These are phyloP conservation scores for Puccinia horiana DNA, from an alignment of 1,284 basidiomycete species.

Conservation along the genomic window DNA sequence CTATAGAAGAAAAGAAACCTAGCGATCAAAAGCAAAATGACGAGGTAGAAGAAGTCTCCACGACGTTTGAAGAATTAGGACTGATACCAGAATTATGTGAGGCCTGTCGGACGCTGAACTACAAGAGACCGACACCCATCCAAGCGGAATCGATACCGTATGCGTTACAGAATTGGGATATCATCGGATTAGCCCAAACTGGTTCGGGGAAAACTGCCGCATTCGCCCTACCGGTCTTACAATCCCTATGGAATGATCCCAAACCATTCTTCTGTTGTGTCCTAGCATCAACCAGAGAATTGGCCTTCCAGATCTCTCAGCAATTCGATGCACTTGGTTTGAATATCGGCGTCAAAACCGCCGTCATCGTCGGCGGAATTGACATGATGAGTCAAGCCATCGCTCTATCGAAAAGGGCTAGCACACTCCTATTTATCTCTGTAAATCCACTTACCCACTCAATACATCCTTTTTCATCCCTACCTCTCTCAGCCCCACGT, in stretches of 20 bases:
- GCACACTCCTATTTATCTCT: not conserved
- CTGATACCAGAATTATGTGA: slow-evolving; percentile 85
- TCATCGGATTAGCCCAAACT: slow-evolving; percentile 96
- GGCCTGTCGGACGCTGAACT: slow-evolving; percentile 79
- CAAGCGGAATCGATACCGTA: slow-evolving; percentile 85
- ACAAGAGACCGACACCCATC: slow-evolving; percentile 86
- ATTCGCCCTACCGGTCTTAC: slow-evolving; percentile 91
- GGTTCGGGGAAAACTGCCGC: slow-evolving; percentile 98
- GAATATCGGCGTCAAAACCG: slow-evolving; percentile 87
- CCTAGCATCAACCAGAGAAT: slow-evolving; percentile 89
- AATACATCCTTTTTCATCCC: not conserved
- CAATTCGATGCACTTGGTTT: slow-evolving; percentile 92
- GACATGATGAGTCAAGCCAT: slow-evolving; percentile 91
- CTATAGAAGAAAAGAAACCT: not conserved
- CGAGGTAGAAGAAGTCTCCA: slow-evolving; percentile 11
- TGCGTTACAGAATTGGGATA: slow-evolving; percentile 86
- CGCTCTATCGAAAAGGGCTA: slow-evolving; percentile 74
- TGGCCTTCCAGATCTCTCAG: slow-evolving; percentile 97
- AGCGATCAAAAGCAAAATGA: not conserved
- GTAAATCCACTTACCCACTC: too few relatives aligned
- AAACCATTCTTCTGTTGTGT: slow-evolving; percentile 90
- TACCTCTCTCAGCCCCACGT: slow-evolving; percentile 71
- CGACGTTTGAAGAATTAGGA: slow-evolving; percentile 68
- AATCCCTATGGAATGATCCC: slow-evolving; percentile 95
- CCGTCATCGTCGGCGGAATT: slow-evolving; percentile 91